Percentiles rank a stretch among this genome's conserved stretches.
Conservation (phyloP, 78 protist species). For the slime mould (Dictyostelium discoideum) region DNA sequence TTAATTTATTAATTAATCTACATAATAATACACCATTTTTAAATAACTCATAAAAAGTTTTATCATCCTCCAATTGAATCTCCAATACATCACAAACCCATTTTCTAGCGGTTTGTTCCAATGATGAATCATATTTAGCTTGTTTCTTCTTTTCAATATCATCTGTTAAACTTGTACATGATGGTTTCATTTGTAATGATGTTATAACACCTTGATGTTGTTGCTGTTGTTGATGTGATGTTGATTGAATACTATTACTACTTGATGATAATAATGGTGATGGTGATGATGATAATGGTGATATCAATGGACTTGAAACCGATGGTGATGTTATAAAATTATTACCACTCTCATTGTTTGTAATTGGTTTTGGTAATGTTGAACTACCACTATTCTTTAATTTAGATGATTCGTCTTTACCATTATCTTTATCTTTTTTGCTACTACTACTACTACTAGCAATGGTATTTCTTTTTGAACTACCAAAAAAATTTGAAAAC, state of each 20-base stretch:
- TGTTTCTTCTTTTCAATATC: conserved; percentile 49
- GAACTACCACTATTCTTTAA: neutral
- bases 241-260: neutral
- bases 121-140: neutral
- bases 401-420: neutral
- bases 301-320: neutral
- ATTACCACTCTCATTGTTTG: conserved; percentile 12
- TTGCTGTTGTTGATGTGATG: neutral
- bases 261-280: neutral
- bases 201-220: conserved; percentile 20
- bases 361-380: conserved; percentile 3
- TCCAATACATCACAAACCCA: conserved; percentile 65
- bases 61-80: neutral
- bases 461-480: conserved; percentile 33
- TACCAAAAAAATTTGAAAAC: conserved; percentile 40
- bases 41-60: conserved; percentile 15
- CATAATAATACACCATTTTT: conserved; percentile 72
- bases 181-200: conserved; percentile 17
- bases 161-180: conserved; percentile 23
- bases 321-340: neutral
- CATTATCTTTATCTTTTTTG: neutral
- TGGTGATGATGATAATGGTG: neutral
- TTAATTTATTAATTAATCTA: conserved; percentile 66
- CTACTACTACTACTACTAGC: neutral
- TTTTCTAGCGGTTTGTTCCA: conserved; percentile 15